These are phyloP conservation scores for Torulaspora indica DNA, from an alignment of 805 yeast genomes.

Conservation along the genomic window DNA sequence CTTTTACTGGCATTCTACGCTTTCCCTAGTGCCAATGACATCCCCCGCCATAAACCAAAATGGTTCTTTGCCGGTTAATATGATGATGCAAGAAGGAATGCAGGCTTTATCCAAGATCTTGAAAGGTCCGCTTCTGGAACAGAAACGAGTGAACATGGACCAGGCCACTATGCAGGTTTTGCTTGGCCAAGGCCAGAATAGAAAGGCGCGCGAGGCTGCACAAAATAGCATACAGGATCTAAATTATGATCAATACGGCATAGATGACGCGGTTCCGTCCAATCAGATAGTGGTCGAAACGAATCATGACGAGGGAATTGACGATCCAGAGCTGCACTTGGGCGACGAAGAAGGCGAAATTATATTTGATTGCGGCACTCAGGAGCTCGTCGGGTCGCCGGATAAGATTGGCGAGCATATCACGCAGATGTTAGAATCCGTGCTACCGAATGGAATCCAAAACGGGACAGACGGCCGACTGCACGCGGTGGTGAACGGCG, in stretches of 20 bases:
- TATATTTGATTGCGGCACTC: slow-evolving; percentile 32
- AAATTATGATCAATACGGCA: background rate
- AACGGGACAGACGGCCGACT: slow-evolving; percentile 26
- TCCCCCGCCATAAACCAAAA: slow-evolving; percentile 12
- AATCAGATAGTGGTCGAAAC: background rate
- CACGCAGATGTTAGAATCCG: slow-evolving; percentile 31
- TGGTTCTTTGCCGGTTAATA: slow-evolving; percentile 32
- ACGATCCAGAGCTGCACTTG: slow-evolving; percentile 28
- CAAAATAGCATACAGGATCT: background rate
- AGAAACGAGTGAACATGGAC: slow-evolving; percentile 1
- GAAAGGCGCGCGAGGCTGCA: background rate
- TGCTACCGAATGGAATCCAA: slow-evolving; percentile 29
- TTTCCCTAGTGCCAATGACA: background rate
- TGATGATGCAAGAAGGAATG: slow-evolving; percentile 37
- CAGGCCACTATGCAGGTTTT: slow-evolving; percentile 2
- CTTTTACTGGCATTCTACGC: background rate
- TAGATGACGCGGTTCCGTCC: slow-evolving; percentile 1
- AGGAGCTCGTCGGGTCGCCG: slow-evolving; percentile 25
- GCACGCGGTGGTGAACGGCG: slow-evolving; percentile 28
- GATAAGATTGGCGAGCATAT: slow-evolving; percentile 28
- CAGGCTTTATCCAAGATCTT: slow-evolving; percentile 32
- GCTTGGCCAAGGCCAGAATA: slow-evolving; percentile 2
- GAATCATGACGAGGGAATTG: slow-evolving; percentile 6
- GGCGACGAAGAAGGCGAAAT: slow-evolving; percentile 31
- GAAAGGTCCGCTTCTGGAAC: slow-evolving; percentile 29